Conservation (phyloP, 352 stramenopile genomes). For the Phytophthora meadii region DNA sequence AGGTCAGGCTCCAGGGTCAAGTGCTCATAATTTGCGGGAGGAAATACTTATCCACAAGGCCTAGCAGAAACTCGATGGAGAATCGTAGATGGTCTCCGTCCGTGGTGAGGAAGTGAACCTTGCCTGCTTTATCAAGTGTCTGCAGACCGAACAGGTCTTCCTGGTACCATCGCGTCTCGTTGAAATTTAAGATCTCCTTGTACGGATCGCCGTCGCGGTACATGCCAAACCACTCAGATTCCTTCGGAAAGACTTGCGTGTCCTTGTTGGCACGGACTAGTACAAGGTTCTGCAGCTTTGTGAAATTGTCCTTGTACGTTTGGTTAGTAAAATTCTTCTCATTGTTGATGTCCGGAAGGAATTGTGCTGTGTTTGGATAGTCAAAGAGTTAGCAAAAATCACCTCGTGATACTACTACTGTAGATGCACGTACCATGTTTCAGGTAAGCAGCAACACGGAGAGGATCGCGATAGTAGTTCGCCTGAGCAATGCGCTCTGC, state of each 20-base stretch:
- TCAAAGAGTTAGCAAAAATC: background rate
- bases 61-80: slow-evolving; percentile 78
- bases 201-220: slow-evolving; percentile 83
- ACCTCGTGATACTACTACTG: background rate
- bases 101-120: slow-evolving; percentile 91
- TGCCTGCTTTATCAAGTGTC: slow-evolving; percentile 85
- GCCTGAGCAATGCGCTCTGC: slow-evolving; percentile 88
- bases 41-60: slow-evolving; percentile 89
- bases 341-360: slow-evolving; percentile 92
- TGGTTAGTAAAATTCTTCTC: slow-evolving; percentile 78
- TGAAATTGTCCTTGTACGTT: slow-evolving; percentile 92
- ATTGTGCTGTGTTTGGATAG: slow-evolving; percentile 49
- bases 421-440: slow-evolving; percentile 48
- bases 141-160: slow-evolving; percentile 92
- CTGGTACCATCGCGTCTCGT: slow-evolving; percentile 94
- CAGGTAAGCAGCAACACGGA: slow-evolving; percentile 73
- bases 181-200: slow-evolving; percentile 81
- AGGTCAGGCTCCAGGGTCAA: background rate
- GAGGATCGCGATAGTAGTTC: slow-evolving; percentile 94
- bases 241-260: slow-evolving; percentile 90
- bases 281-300: slow-evolving; percentile 85
- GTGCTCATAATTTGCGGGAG: slow-evolving; percentile 18
- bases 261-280: slow-evolving; percentile 91
- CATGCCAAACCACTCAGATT: slow-evolving; percentile 88
- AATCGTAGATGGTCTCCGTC: slow-evolving; percentile 93